Evolutionary conservation across 2,329 filamentous ascomycete species (phyloP).

Genomic region (Chaetomium globosum): DNA sequence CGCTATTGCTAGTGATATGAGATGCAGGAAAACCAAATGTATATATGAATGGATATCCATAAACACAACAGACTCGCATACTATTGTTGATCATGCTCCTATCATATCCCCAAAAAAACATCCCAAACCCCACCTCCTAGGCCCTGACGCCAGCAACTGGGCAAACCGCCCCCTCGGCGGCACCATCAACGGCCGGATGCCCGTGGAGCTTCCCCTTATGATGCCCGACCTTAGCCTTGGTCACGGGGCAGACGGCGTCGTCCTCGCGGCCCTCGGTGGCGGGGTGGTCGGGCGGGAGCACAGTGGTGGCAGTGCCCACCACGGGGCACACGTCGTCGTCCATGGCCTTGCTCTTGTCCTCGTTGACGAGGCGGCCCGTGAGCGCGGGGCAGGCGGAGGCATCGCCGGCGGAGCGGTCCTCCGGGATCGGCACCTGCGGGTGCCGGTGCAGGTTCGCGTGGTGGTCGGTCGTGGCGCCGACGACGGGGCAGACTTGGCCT

Average conservation of each 20-base stretch:
- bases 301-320: conserved; percentile 47
- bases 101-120: not conserved
- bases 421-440: conserved; percentile 42
- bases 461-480: conserved; percentile 49
- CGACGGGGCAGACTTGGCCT: conserved; percentile 47
- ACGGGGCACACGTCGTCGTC: conserved; percentile 50
- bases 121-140: conserved; percentile 5
- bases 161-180: conserved; percentile 42
- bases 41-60: not conserved
- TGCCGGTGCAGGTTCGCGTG: conserved; percentile 47
- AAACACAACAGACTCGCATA: not conserved
- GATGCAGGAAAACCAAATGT: not conserved
- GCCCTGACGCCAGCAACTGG: conserved; percentile 45
- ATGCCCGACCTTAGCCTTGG: conserved; percentile 48
- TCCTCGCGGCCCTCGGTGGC: conserved; percentile 38
- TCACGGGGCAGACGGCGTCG: conserved; percentile 47
- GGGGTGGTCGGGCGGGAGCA: conserved; percentile 48
- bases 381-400: conserved; percentile 47
- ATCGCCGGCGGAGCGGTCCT: conserved; percentile 39
- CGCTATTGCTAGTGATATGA: not conserved
- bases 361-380: conserved; percentile 40
- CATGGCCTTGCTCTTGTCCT: conserved; percentile 46
- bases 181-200: conserved; percentile 43
- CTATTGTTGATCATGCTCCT: not conserved
- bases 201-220: conserved; percentile 47